Percentiles rank a stretch among this genome's conserved stretches.
These are phyloP conservation scores for Pythium aphanidermatum DNA, from an alignment of 352 stramenopile species.

Conservation along the genomic window DNA sequence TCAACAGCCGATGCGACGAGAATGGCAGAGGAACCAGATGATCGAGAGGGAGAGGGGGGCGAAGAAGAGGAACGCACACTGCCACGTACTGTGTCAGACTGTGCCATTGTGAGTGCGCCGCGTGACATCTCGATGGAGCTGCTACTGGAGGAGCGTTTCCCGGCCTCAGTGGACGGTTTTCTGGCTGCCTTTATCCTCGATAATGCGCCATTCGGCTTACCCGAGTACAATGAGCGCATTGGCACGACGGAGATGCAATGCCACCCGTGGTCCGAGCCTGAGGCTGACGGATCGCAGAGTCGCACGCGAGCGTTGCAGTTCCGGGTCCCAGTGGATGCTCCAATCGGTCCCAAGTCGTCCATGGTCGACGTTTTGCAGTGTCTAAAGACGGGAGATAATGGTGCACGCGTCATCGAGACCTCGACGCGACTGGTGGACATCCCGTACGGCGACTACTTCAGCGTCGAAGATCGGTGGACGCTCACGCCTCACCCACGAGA, in stretches of 20 bases:
- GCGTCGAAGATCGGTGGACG: conserved; percentile 78
- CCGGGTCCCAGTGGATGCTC: conserved; percentile 65
- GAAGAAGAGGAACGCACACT: conserved; percentile 7
- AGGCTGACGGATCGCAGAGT: conserved; percentile 32
- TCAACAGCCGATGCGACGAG: neutral
- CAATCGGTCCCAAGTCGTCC: conserved; percentile 77
- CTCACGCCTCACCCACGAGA: conserved; percentile 44
- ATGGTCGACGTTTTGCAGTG: conserved; percentile 76
- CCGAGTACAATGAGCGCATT: conserved; percentile 48
- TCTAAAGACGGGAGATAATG: conserved; percentile 35
- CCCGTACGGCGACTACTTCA: conserved; percentile 85
- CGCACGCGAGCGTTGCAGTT: conserved; percentile 70
- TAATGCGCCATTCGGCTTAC: conserved; percentile 59
- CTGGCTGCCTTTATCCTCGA: conserved; percentile 66
- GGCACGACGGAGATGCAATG: conserved; percentile 71
- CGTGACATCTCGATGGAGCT: conserved; percentile 75
- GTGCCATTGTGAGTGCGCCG: conserved; percentile 39
- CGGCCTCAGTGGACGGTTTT: conserved; percentile 60
- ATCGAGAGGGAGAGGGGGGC: conserved; percentile 1
- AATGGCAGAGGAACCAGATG: neutral
- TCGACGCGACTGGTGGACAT: conserved; percentile 79
- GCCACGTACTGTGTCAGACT: conserved; percentile 47
- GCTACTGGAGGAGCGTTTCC: conserved; percentile 54
- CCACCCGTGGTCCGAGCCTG: conserved; percentile 51
- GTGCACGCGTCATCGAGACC: conserved; percentile 53